Base-by-base conservation (phyloP, 2,329 filamentous ascomycete species). In the Cercospora janseana region DNA sequence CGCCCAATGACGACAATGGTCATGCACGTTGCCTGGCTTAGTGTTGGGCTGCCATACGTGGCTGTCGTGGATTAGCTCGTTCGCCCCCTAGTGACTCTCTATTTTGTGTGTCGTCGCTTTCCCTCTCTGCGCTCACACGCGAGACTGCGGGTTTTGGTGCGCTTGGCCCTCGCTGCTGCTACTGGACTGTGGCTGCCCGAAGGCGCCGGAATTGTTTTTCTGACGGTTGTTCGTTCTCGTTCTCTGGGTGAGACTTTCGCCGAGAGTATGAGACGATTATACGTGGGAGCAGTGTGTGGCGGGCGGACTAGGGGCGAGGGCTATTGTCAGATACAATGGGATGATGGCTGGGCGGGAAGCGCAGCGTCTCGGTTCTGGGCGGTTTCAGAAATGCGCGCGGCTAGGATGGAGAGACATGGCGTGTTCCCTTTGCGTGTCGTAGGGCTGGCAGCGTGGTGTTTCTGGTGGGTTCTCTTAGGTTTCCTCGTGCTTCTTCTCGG, bases 1-100 rank as follows among this genome's bases (percentile, higher is more conserved):
- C 4, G 34, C 34, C 44, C 44, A 48, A 48, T 48, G 35, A 41
- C 35, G 35, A 41, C 32, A 20, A 37, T n/a, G 38, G 28, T 23
- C 44, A 40, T 40, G 18, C 45, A 18, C 29, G 43, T 38, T 12
- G 13, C 29, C 29, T 38, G 5, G 34, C 6, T 15, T 48, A 49
- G 46, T 37, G 46, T 49, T 43, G 46, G 46, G 46, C 46, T 20
- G 16, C 40, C 37, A 49, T 49, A 49, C 46, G 46, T 49, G 37
- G 46, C 47, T 21, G 21, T 21, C 32, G 18, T 31, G 43, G 38
- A 44, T 42, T 43, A 29, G 38, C 29, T 21, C 4, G n/a, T n/a
- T n/a, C n/a, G n/a, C n/a, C n/a, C n/a, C n/a, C n/a, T n/a, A n/a
- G n/a, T n/a, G n/a, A n/a, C n/a, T n/a, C n/a, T n/a, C n/a, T n/a